Conservation (phyloP, 2,329 filamentous ascomycete genomes). For the Coccinonectria pachysandricola region DNA sequence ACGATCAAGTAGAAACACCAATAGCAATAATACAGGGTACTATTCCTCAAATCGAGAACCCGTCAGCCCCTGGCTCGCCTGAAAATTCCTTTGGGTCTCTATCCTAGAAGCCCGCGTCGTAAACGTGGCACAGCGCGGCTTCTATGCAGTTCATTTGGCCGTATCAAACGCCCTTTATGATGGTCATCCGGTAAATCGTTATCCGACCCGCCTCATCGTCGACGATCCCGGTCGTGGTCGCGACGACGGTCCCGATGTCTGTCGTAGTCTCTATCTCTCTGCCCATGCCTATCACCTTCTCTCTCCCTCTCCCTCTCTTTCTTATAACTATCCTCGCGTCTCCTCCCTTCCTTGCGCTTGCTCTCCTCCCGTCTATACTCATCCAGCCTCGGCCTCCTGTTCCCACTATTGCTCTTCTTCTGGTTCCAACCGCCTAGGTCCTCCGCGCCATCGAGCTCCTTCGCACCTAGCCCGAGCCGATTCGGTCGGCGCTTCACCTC, state of each 20-base stretch:
- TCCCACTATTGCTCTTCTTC: conserved; percentile 45
- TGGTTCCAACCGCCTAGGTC: conserved; percentile 77
- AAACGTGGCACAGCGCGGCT: no score
- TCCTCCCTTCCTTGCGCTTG: conserved; percentile 32
- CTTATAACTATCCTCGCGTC: conserved; percentile 37
- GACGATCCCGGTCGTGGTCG: conserved; percentile 11
- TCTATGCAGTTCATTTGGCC: no score
- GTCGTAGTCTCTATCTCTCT: conserved; percentile 16
- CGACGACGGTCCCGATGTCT: conserved; percentile 11
- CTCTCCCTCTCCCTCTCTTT: conserved; percentile 29
- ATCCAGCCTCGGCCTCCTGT: conserved; percentile 33
- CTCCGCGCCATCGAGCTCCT: conserved; percentile 59
- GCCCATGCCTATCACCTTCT: conserved; percentile 25
- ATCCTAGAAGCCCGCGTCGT: no score
- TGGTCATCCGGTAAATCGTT: no score
- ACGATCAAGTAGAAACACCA: no score
- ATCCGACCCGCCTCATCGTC: no score
- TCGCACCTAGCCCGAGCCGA: conserved; percentile 80
- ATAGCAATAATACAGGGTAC: no score
- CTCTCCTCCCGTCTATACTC: conserved; percentile 38
- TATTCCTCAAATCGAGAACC: no score
- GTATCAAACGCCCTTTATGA: no score
- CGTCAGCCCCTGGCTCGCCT: no score
- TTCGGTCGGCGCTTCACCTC: conserved; percentile 65
- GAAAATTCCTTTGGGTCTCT: conserved; percentile 1